These are phyloP conservation scores for Corymbia maculata DNA, from an alignment of 345 rosid species.

Conservation along the genomic window DNA sequence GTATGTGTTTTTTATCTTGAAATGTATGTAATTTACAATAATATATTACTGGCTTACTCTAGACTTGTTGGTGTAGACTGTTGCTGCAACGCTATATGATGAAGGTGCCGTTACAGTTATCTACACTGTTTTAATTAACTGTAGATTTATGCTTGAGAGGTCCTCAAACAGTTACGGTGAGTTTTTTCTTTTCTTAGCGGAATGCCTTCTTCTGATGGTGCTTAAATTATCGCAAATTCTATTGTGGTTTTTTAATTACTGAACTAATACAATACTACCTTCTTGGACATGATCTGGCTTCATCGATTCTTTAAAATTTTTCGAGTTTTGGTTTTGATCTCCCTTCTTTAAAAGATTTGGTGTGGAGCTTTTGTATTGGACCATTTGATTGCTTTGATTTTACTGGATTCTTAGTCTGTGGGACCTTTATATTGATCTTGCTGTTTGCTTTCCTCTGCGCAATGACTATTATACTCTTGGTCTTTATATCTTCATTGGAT, in stretches of 20 bases:
- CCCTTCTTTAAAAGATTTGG: not conserved
- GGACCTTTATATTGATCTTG: not conserved
- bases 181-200: not conserved
- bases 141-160: slow-evolving; percentile 95
- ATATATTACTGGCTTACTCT: not conserved
- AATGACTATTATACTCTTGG: not conserved
- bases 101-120: slow-evolving; percentile 82
- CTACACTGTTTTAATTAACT: slow-evolving; percentile 72
- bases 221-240: not conserved
- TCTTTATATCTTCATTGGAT: not conserved
- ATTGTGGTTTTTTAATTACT: not conserved
- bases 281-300: not conserved
- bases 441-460: not conserved
- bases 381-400: not conserved
- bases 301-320: not conserved
- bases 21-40: not conserved
- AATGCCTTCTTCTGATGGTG: not conserved
- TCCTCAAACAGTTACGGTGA: slow-evolving; percentile 85
- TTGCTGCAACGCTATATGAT: slow-evolving; percentile 75
- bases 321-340: not conserved
- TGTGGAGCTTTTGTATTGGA: not conserved
- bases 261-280: not conserved
- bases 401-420: not conserved
- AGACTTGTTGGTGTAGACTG: slow-evolving; percentile 43
- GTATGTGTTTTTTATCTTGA: slow-evolving; percentile 31